Conservation (phyloP, 495 filamentous ascomycete species). For the Ramalina peruviana region DNA sequence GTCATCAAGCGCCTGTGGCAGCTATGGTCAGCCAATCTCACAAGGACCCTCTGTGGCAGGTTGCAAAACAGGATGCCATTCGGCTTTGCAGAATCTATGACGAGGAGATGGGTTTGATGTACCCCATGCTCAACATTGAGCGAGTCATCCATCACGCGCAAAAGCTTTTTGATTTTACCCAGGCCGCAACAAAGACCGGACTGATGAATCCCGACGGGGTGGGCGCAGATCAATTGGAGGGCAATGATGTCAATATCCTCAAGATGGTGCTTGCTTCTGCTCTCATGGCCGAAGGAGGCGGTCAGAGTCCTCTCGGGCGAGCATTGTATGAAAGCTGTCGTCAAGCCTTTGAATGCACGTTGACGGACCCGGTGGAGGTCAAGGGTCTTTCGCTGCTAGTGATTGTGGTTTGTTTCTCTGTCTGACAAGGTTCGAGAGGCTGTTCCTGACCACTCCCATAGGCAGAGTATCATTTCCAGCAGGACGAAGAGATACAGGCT, state of each 20-base stretch:
- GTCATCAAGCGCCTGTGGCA: constrained; percentile 25
- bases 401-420: constrained; percentile 42
- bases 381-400: constrained; percentile 59
- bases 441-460: constrained; percentile 22
- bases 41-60: constrained; percentile 66
- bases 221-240: constrained; percentile 49
- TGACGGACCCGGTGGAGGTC: constrained; percentile 53
- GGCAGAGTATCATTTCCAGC: constrained; percentile 79
- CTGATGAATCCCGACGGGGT: constrained; percentile 38
- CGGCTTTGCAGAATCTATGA: constrained; percentile 62
- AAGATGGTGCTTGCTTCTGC: constrained; percentile 71
- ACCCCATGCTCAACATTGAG: constrained; percentile 63
- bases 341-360: constrained; percentile 49
- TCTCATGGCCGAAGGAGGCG: constrained; percentile 57
- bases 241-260: constrained; percentile 53
- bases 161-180: constrained; percentile 55
- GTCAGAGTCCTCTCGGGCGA: constrained; percentile 57
- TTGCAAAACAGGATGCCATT: constrained; percentile 60
- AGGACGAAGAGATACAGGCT: constrained; percentile 64
- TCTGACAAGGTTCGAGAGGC: not conserved
- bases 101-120: constrained; percentile 82
- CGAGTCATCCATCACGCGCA: constrained; percentile 48
- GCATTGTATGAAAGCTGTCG: constrained; percentile 58
- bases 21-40: constrained; percentile 24
- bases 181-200: constrained; percentile 44